Evolutionary conservation across 2,329 filamentous ascomycete species (phyloP).

Genomic region (Simplicillium aogashimaense): DNA sequence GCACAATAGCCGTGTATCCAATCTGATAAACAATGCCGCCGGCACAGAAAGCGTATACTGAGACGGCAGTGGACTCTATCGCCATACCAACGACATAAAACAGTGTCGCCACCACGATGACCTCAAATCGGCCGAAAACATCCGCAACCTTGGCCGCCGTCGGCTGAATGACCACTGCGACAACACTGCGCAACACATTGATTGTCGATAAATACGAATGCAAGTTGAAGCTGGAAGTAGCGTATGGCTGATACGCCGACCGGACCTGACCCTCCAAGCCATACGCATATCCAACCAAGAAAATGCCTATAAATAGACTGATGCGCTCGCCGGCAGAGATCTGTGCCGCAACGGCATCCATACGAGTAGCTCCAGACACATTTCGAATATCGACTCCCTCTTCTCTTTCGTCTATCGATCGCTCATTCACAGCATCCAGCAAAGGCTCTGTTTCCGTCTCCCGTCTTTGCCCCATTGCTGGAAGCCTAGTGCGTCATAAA

Average conservation of each 20-base stretch:
- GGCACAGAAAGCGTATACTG: slow-evolving; percentile 38
- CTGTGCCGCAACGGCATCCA: slow-evolving; percentile 36
- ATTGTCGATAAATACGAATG: slow-evolving; percentile 51
- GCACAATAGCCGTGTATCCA: slow-evolving; percentile 46
- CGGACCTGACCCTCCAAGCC: slow-evolving; percentile 44
- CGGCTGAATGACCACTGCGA: slow-evolving; percentile 48
- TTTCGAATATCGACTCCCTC: no score
- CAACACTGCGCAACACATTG: slow-evolving; percentile 46
- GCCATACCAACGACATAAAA: slow-evolving; percentile 46
- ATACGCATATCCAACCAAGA: slow-evolving; percentile 51
- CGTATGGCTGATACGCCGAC: slow-evolving; percentile 42
- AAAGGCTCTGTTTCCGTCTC: no score
- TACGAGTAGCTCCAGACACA: slow-evolving; percentile 37
- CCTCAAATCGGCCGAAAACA: slow-evolving; percentile 51
- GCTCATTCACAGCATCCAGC: no score
- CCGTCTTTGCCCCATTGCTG: no score
- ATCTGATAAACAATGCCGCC: slow-evolving; percentile 48
- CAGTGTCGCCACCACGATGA: slow-evolving; percentile 42
- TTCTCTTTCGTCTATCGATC: no score
- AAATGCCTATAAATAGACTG: slow-evolving; percentile 45
- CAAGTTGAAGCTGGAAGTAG: slow-evolving; percentile 37
- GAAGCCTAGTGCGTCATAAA: no score
- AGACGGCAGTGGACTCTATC: slow-evolving; percentile 38
- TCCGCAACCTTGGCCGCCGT: slow-evolving; percentile 53
- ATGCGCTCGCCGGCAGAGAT: slow-evolving; percentile 35